phyloP scores from a whole-genome alignment of 169 alveolate species.

The Plasmodium knowlesi region DNA sequence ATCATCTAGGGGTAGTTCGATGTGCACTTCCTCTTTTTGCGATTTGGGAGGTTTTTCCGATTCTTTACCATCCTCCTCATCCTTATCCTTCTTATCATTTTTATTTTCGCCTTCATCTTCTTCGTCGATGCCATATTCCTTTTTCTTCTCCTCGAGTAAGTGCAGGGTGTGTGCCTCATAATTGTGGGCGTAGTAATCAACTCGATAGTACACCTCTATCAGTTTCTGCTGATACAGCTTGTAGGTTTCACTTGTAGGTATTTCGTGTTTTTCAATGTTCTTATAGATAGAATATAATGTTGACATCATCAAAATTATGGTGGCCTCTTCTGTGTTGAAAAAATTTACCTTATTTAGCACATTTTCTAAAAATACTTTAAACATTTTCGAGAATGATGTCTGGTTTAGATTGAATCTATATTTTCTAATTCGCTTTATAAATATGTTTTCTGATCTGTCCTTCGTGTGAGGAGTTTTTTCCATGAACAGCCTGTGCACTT shows the following conservation, averaged over 20 bases:
- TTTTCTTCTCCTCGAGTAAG: conserved; percentile 7
- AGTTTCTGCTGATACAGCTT: conserved; percentile 63
- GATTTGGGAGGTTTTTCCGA: not conserved
- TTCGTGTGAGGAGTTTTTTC: not conserved
- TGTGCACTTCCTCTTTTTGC: not conserved
- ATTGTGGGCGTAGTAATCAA: conserved; percentile 14
- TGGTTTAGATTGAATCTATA: conserved; percentile 48
- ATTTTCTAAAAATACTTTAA: conserved; percentile 55
- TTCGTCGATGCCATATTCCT: not conserved
- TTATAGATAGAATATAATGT: conserved; percentile 49
- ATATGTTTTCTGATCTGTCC: conserved; percentile 12
- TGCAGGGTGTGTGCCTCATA: conserved; percentile 33
- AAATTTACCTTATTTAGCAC: conserved; percentile 23
- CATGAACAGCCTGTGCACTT: conserved; percentile 17
- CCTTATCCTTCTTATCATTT: not conserved
- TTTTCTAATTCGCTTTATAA: conserved; percentile 21
- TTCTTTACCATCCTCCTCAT: not conserved
- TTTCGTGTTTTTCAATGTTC: conserved; percentile 40
- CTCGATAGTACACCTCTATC: conserved; percentile 40
- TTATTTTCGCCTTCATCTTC: not conserved
- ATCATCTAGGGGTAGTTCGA: conserved; percentile 21
- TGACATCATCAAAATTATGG: conserved; percentile 27
- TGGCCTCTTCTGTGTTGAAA: conserved; percentile 40
- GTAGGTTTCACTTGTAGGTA: conserved; percentile 38
- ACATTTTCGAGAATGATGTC: conserved; percentile 21